phyloP scores from a whole-genome alignment of 345 rosid genomes.

The Ricinus communis region DNA sequence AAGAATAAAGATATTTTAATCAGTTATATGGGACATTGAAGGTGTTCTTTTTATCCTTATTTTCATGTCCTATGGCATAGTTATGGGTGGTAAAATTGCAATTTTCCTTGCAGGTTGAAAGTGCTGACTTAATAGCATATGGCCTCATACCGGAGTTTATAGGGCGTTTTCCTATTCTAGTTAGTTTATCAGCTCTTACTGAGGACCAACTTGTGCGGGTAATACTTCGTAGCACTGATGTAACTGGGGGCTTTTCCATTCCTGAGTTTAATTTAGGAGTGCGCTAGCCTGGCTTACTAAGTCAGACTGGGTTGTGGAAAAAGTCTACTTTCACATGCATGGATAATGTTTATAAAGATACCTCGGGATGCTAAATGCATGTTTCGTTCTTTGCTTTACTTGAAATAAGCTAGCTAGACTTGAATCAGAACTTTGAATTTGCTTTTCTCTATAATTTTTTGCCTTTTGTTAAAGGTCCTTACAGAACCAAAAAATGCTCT shows the following conservation, averaged over 20 bases:
- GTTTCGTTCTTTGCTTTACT: not conserved
- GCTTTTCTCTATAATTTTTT: not conserved
- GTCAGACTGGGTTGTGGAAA: too few relatives aligned
- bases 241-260: not conserved
- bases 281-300: too few relatives aligned
- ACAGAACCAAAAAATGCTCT: slow-evolving; percentile 90
- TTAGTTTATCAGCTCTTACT: slow-evolving; percentile 83
- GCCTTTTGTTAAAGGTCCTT: slow-evolving; percentile 55
- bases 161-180: slow-evolving; percentile 91
- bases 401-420: not conserved
- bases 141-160: slow-evolving; percentile 98
- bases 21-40: not conserved
- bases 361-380: too few relatives aligned
- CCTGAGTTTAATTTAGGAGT: not conserved
- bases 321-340: too few relatives aligned
- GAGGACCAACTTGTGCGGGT: slow-evolving; percentile 93
- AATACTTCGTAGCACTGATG: slow-evolving; percentile 18
- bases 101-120: slow-evolving; percentile 66
- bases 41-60: not conserved
- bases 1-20: slow-evolving; percentile 27
- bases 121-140: slow-evolving; percentile 86
- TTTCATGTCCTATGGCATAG: not conserved
- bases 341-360: too few relatives aligned
- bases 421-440: not conserved
- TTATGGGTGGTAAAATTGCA: not conserved